Base-by-base conservation (phyloP, 805 yeast species). In the Saturnispora hagleri region DNA sequence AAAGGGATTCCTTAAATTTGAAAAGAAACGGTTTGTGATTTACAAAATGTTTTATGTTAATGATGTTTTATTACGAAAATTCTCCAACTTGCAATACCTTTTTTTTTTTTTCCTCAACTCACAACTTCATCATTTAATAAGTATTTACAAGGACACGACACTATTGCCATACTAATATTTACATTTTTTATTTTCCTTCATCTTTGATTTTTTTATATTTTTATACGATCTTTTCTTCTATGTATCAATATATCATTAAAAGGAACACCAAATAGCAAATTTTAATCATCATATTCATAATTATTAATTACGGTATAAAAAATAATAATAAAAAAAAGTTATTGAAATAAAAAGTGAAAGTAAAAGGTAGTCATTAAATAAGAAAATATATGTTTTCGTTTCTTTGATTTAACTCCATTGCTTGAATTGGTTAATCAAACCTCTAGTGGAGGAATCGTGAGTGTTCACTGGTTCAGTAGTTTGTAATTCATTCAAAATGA, bases 341-440 rank as follows among this genome's bases (percentile, higher is more conserved):
- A 36, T 18, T 17, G 22, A 15, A 36, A 17, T 36, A 17, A 34
- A 20, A 38, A 22, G 49, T 28, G 27, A 36, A 46, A 46, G 35
- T 15, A 36, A 36, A 46, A n/a, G 20, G 22, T 20, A 46, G 47
- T n/a, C 36, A 45, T 28, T 27, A 28, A 33, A 43, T 46, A 26
- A 35, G 41, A 35, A n/a, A 22, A 43, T 20, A 38, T 8, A 31
- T 31, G 34, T 31, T 31, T 31, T 31, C 13, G 34, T 31, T 31
- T 4, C 34, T 15, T 4, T 47, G 15, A 38, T n/a, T 55, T 48
- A 66, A 55, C 68, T 69, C 97, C 98, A 91, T 63, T 77, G 68
- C 77, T 91, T 91, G 84, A 89, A 93, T 74, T 85, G 86, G 84
- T 93, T 91, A 74, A 93, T 89, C 74, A 93, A 80, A 58, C 86